These are phyloP conservation scores for Phlebiopsis flavidoalba DNA, from an alignment of 768 basidiomycete species.

Conservation along the genomic window DNA sequence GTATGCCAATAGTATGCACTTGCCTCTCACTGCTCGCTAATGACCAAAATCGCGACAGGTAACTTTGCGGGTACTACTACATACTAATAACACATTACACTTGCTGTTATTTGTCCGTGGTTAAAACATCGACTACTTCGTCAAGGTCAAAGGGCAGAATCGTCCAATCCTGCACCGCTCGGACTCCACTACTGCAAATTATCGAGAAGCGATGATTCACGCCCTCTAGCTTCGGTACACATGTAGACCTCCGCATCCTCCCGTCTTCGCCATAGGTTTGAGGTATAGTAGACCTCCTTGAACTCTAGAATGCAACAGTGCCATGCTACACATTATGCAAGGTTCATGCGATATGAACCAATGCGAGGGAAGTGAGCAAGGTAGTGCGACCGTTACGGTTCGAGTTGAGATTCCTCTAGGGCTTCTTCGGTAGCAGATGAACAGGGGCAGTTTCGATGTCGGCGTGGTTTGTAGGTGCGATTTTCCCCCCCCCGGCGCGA, in stretches of 20 bases:
- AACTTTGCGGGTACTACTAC: background rate
- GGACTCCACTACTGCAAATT: conserved; percentile 59
- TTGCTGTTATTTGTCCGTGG: background rate
- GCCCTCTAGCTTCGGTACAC: conserved; percentile 74
- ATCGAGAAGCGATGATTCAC: conserved; percentile 89
- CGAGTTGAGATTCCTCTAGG: background rate
- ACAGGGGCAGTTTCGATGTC: background rate
- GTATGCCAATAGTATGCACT: background rate
- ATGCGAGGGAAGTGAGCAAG: conserved; percentile 76
- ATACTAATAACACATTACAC: background rate
- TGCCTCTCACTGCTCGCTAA: background rate
- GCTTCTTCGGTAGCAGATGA: background rate
- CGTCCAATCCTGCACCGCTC: conserved; percentile 12
- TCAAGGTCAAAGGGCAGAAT: conserved; percentile 18
- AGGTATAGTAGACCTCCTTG: conserved; percentile 77
- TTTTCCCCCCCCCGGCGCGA: conserved; percentile 35
- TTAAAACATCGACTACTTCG: conserved; percentile 26
- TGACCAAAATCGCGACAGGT: background rate
- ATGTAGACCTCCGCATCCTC: conserved; percentile 81
- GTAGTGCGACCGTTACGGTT: conserved; percentile 66
- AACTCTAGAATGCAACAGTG: conserved; percentile 92
- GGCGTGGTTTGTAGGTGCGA: conserved; percentile 7
- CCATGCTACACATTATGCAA: conserved; percentile 98
- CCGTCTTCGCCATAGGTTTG: conserved; percentile 67
- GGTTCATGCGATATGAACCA: conserved; percentile 96